A percentile compares a stretch with the other conserved stretches of the same genome.
Conservation (phyloP, 2,329 filamentous ascomycete species). For the Aureobasidium lini region DNA sequence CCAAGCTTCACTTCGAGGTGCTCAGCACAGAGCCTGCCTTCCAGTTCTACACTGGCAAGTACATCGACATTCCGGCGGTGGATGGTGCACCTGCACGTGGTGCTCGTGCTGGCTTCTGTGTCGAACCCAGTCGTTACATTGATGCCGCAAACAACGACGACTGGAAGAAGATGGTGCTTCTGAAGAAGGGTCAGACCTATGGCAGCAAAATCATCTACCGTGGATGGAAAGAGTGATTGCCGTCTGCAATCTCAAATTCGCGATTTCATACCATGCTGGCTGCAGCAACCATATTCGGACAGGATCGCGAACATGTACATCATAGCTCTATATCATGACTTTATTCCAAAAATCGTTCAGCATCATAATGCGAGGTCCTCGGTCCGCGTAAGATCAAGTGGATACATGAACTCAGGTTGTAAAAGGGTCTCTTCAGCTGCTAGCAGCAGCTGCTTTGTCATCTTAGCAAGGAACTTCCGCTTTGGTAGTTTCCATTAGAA, state of each 20-base stretch:
- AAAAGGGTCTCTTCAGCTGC: neutral
- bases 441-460: neutral
- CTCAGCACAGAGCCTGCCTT: constrained; percentile 90
- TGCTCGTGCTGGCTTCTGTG: constrained; percentile 71
- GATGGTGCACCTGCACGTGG: constrained; percentile 55
- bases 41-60: constrained; percentile 91
- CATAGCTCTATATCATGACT: neutral
- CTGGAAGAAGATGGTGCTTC: constrained; percentile 69
- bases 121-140: constrained; percentile 86
- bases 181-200: constrained; percentile 80
- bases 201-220: constrained; percentile 76
- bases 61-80: constrained; percentile 62
- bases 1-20: constrained; percentile 75
- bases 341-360: neutral
- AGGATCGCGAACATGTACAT: neutral
- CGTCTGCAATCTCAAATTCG: neutral
- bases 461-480: neutral
- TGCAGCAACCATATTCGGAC: neutral
- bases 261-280: neutral
- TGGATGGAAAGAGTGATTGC: constrained; percentile 60
- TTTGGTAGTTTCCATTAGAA: neutral
- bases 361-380: neutral
- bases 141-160: constrained; percentile 77
- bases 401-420: neutral
- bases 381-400: neutral